A percentile compares a stretch with the other conserved stretches of the same genome.
Evolutionary conservation across 306 rosid species (phyloP).

Genomic region (Dicorynia guianensis): DNA sequence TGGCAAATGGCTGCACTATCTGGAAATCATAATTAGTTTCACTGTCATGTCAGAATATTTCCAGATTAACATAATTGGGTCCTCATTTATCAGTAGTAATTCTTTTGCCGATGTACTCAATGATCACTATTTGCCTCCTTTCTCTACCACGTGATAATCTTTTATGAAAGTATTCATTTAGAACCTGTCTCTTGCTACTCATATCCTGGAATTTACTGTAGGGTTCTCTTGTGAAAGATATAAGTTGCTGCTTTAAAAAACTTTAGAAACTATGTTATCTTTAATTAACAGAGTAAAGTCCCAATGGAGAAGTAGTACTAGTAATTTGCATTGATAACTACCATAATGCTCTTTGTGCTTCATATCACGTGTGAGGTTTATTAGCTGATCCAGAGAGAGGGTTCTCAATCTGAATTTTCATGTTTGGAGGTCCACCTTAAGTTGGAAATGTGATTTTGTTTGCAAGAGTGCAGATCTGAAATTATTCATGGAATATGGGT

Average conservation of each 20-base stretch:
- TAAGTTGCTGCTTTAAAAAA: background rate
- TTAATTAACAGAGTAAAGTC: too few relatives aligned
- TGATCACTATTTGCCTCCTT: background rate
- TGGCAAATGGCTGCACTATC: background rate
- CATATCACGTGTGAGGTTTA: background rate
- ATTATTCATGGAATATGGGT: background rate
- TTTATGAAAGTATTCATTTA: background rate
- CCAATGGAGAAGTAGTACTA: too few relatives aligned
- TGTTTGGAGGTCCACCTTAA: background rate
- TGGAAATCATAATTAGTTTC: background rate
- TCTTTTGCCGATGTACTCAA: background rate
- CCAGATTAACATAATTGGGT: background rate
- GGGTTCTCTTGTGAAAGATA: background rate
- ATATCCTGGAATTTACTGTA: background rate
- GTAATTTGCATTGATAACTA: background rate
- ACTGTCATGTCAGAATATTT: background rate
- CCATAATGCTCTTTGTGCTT: background rate
- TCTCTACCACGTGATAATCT: background rate
- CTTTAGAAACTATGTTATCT: background rate
- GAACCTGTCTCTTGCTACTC: background rate
- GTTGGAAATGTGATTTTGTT: background rate
- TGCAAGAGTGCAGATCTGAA: background rate
- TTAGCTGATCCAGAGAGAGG: too few relatives aligned
- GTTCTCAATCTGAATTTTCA: too few relatives aligned
- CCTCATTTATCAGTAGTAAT: background rate